phyloP scores from a whole-genome alignment of 2,329 filamentous ascomycete genomes.

The Plenodomus lindquistii region DNA sequence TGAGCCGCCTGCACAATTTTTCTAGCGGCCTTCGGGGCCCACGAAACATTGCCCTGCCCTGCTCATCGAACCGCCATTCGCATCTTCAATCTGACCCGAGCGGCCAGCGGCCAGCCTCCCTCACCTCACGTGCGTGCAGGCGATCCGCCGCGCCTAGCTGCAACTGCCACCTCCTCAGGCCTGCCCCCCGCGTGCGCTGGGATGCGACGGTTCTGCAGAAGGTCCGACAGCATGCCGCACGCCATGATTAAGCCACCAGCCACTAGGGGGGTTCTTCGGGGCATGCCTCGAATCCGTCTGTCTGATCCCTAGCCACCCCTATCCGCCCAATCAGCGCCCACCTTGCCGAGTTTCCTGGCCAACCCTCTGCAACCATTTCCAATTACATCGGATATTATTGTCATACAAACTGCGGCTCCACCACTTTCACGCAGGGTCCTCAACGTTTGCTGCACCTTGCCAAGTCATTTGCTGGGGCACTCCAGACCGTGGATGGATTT shows the following conservation, averaged over 20 bases:
- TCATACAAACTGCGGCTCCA: conserved; percentile 11
- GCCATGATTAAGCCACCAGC: conserved; percentile 13
- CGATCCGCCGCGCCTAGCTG: conserved; percentile 5
- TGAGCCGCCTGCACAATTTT: conserved; percentile 20
- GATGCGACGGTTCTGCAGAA: conserved; percentile 13
- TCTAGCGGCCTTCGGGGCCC: conserved; percentile 19
- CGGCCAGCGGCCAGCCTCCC: not conserved
- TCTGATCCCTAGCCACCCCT: conserved; percentile 11
- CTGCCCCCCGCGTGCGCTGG: conserved; percentile 15
- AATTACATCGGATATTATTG: conserved; percentile 13
- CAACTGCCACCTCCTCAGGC: not conserved
- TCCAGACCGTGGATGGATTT: conserved; percentile 8
- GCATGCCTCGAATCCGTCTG: conserved; percentile 15
- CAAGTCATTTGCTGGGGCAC: conserved; percentile 1
- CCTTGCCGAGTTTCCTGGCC: conserved; percentile 17
- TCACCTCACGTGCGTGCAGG: conserved; percentile 6
- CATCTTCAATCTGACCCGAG: not conserved
- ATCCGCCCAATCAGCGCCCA: conserved; percentile 16
- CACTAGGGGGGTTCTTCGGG: conserved; percentile 14
- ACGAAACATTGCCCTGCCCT: conserved; percentile 8
- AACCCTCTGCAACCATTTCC: conserved; percentile 15
- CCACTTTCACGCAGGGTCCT: conserved; percentile 10
- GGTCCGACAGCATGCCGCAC: conserved; percentile 4
- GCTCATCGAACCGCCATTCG: not conserved
- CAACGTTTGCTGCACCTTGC: conserved; percentile 1